Percentiles rank a stretch among this genome's conserved stretches.
Conservation (phyloP, 305 asterid genomes). For the Rubia peregrina region DNA sequence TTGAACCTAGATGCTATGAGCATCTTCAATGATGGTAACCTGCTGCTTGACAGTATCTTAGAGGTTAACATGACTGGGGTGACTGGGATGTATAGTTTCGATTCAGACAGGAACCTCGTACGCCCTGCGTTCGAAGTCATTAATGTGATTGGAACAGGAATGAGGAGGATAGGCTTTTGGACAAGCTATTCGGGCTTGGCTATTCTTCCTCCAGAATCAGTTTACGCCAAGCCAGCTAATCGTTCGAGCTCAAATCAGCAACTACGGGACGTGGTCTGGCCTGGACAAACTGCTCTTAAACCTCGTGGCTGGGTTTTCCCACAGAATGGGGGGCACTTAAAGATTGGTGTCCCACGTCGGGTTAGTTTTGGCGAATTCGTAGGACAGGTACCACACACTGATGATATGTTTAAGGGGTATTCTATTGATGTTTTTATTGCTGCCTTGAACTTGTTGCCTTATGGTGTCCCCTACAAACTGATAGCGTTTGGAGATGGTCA, state of each 20-base stretch:
- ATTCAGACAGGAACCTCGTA: slow-evolving; percentile 34
- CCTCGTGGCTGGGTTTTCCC: slow-evolving; percentile 89
- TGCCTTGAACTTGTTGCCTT: slow-evolving; percentile 50
- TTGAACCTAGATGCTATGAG: slow-evolving; percentile 25
- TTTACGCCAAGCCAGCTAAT: slow-evolving; percentile 27
- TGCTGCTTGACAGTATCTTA: slow-evolving; percentile 29
- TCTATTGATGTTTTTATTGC: slow-evolving; percentile 62
- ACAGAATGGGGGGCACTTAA: slow-evolving; percentile 43
- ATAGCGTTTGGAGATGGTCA: slow-evolving; percentile 50
- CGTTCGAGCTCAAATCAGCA: slow-evolving; percentile 33
- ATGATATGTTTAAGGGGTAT: slow-evolving; percentile 42
- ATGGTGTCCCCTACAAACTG: slow-evolving; percentile 51
- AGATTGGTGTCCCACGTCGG: slow-evolving; percentile 55
- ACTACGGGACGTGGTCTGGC: slow-evolving; percentile 47
- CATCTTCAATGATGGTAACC: slow-evolving; percentile 34
- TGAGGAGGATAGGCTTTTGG: slow-evolving; percentile 48
- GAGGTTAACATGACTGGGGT: slow-evolving; percentile 37
- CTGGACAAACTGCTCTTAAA: slow-evolving; percentile 38
- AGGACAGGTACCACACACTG: slow-evolving; percentile 27
- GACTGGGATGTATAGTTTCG: slow-evolving; percentile 36
- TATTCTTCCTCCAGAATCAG: slow-evolving; percentile 37
- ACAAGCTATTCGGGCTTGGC: slow-evolving; percentile 54
- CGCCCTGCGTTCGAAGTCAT: slow-evolving; percentile 50
- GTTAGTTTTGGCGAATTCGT: slow-evolving; percentile 52
- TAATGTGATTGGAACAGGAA: slow-evolving; percentile 52